Evolutionary conservation across 2,329 filamentous ascomycete genomes (phyloP), one percentile per base, ranked within the genome.

Genomic region (Diaporthe sp.): DNA sequence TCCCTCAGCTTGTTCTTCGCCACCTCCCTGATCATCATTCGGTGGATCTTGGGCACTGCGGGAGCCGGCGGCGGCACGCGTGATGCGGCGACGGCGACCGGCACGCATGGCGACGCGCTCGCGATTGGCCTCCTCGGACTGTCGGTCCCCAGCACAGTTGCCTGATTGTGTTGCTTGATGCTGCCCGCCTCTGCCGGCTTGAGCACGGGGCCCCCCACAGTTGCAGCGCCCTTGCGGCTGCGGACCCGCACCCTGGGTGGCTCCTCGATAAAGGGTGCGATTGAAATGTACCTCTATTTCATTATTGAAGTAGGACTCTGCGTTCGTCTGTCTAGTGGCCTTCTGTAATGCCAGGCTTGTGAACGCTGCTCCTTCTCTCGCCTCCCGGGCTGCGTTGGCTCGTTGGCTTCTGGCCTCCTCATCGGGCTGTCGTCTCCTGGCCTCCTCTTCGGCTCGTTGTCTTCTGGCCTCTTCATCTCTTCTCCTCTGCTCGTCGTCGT

Each of bases 61-160:
- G n/a, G n/a, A n/a, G n/a, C n/a, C n/a, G n/a, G n/a, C n/a, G n/a
- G n/a, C n/a, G n/a, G n/a, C n/a, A n/a, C n/a, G n/a, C n/a, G n/a
- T n/a, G n/a, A n/a, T n/a, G n/a, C n/a, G n/a, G n/a, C n/a, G n/a
- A n/a, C n/a, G n/a, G n/a, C n/a, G n/a, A n/a, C n/a, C n/a, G n/a
- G n/a, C n/a, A n/a, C n/a, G n/a, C 42, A 19, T 17, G 19, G 42
- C 42, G 42, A 12, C 4, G 9, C 50, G 50, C 60, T 7, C 5
- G 19, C 78, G 1, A 76, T 77, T 57, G 79, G 78, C 77, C 78
- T 78, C 71, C 78, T 81, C 61, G 78, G 81, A 75, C 81, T 82
- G 57, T 78, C 80, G 73, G 80, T 82, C 75, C 79, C 82, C 75
- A 77, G 80, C 73, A 77, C 77, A 22, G 77, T 78, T 67, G 78